Evolutionary conservation across 2,329 filamentous ascomycete species (phyloP).

Genomic region (Zopfia rhizophila): DNA sequence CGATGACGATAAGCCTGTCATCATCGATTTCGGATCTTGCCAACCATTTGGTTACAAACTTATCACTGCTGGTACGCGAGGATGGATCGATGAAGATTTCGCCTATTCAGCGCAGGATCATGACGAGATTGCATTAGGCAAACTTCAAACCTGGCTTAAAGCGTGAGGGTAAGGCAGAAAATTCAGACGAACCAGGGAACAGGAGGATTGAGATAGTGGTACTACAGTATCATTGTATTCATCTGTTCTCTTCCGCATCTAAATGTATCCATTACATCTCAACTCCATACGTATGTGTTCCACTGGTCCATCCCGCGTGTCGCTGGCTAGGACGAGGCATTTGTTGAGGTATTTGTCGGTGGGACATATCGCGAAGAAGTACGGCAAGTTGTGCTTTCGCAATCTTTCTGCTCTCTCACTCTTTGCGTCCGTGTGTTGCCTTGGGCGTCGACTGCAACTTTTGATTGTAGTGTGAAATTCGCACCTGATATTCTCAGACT

Average conservation of each 20-base stretch:
- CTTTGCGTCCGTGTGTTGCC: too few species aligned
- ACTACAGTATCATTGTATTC: constrained; percentile 4
- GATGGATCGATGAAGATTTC: constrained; percentile 38
- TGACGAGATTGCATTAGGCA: constrained; percentile 21
- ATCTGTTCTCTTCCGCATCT: too few species aligned
- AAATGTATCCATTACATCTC: too few species aligned
- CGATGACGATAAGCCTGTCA: constrained; percentile 38
- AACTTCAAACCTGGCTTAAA: constrained; percentile 23
- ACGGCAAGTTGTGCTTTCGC: constrained; percentile 6
- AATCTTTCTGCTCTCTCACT: too few species aligned
- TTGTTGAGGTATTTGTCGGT: constrained; percentile 8
- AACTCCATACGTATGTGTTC: not conserved
- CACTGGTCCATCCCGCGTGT: not conserved
- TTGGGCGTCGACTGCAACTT: too few species aligned
- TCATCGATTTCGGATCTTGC: constrained; percentile 53
- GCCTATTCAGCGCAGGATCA: constrained; percentile 16
- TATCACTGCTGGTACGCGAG: constrained; percentile 34
- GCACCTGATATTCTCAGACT: too few species aligned
- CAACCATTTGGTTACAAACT: constrained; percentile 37
- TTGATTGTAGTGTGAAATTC: too few species aligned
- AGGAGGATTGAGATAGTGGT: not conserved
- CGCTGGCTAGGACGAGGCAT: constrained; percentile 4
- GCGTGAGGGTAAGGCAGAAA: not conserved
- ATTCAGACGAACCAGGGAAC: too few species aligned
- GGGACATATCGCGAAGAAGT: constrained; percentile 3